Evolutionary conservation across 2,329 filamentous ascomycete species (phyloP).

Genomic region (Fusarium ramigenum): DNA sequence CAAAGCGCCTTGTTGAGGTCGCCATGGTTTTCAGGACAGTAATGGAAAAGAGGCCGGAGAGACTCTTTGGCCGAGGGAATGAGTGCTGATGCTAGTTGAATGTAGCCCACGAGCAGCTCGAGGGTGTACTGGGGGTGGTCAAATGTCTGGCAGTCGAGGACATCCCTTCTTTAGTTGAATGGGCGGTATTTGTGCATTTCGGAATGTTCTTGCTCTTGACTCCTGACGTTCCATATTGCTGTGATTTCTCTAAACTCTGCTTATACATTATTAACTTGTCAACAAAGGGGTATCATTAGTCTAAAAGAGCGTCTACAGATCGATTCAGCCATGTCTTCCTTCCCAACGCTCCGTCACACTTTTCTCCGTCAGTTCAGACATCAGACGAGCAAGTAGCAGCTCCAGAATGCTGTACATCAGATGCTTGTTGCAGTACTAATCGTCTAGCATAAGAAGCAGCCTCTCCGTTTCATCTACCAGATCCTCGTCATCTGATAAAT

Average conservation of each 20-base stretch:
- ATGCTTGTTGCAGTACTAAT: slow-evolving; percentile 93
- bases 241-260: neutral
- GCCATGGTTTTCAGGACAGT: neutral
- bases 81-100: neutral
- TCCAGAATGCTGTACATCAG: slow-evolving; percentile 86
- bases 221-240: neutral
- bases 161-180: slow-evolving; percentile 40
- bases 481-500: slow-evolving; percentile 47
- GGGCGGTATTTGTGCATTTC: slow-evolving; percentile 43
- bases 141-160: slow-evolving; percentile 12
- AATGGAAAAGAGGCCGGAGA: neutral
- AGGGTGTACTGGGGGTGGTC: slow-evolving; percentile 4
- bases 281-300: slow-evolving; percentile 36
- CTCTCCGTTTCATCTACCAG: slow-evolving; percentile 69
- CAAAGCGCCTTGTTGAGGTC: neutral
- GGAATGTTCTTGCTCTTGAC: slow-evolving; percentile 38
- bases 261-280: slow-evolving; percentile 2
- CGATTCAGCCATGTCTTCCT: slow-evolving; percentile 66
- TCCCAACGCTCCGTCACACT: slow-evolving; percentile 77
- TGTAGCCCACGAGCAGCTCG: neutral
- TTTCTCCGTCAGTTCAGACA: slow-evolving; percentile 83
- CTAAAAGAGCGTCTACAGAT: slow-evolving; percentile 14
- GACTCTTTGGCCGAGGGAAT: neutral
- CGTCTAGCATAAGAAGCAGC: slow-evolving; percentile 78
- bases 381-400: slow-evolving; percentile 78